Conservation (phyloP, 306 rosid genomes). For the Carpinus viminea region DNA sequence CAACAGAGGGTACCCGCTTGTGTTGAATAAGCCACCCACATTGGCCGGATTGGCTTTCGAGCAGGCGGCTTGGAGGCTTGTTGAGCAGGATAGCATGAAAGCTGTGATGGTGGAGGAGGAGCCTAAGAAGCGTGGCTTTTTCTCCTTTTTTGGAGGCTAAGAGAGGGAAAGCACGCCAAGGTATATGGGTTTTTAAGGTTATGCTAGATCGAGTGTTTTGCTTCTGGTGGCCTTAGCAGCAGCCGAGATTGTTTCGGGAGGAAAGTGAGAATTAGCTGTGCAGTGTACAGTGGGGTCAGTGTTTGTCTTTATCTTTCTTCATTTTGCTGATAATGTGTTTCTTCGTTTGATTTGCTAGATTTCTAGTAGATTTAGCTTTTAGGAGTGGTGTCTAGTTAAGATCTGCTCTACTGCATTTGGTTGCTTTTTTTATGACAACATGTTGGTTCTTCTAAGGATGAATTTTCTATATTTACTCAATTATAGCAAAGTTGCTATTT, state of each 20-base stretch:
- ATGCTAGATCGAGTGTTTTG: conserved; percentile 8
- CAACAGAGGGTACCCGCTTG: conserved; percentile 87
- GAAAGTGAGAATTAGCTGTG: conserved; percentile 30
- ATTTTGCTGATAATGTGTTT: conserved; percentile 26
- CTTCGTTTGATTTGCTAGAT: conserved; percentile 19
- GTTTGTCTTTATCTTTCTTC: conserved; percentile 6
- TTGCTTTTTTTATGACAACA: neutral
- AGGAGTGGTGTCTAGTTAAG: conserved; percentile 4
- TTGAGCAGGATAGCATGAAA: conserved; percentile 94
- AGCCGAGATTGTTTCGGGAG: neutral
- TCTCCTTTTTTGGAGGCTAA: conserved; percentile 90
- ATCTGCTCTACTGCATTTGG: neutral
- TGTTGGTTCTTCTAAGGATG: conserved; percentile 15
- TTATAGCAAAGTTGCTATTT: neutral
- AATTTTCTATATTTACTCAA: conserved; percentile 15
- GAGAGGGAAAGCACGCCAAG: neutral
- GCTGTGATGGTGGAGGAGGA: conserved; percentile 93
- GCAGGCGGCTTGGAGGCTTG: conserved; percentile 99
- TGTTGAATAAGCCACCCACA: conserved; percentile 88
- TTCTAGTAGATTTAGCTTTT: conserved; percentile 8
- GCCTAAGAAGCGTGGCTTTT: conserved; percentile 82
- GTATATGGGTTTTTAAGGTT: neutral
- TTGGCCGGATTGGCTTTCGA: conserved; percentile 96
- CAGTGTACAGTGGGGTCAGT: conserved; percentile 51
- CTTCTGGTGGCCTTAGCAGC: neutral